A percentile compares a stretch with the other conserved stretches of the same genome.
These are phyloP conservation scores for Sporisorium exsertum DNA, from an alignment of 1,284 basidiomycete genomes.

Conservation along the genomic window DNA sequence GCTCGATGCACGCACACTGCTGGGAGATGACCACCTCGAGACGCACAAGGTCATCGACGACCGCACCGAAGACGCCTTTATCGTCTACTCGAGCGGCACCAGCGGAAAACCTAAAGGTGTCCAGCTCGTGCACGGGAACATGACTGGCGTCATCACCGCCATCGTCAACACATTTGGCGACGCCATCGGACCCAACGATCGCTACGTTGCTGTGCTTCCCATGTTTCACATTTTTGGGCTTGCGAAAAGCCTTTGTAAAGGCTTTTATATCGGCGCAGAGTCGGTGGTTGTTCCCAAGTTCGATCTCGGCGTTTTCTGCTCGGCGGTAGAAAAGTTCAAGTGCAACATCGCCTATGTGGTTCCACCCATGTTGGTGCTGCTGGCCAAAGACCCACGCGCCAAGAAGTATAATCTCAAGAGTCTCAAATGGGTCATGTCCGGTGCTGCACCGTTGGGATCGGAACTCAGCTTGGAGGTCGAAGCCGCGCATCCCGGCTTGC, in stretches of 20 bases:
- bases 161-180: conserved; percentile 33
- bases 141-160: conserved; percentile 52
- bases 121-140: conserved; percentile 63
- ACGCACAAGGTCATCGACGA: conserved; percentile 51
- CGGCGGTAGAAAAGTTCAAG: conserved; percentile 76
- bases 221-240: conserved; percentile 70
- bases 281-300: conserved; percentile 80
- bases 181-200: conserved; percentile 47
- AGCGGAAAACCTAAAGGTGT: conserved; percentile 67
- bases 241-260: conserved; percentile 76
- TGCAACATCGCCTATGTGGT: conserved; percentile 79
- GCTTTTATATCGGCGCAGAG: conserved; percentile 75
- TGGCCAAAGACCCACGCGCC: conserved; percentile 81
- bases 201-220: conserved; percentile 57
- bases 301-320: conserved; percentile 79
- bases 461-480: conserved; percentile 76
- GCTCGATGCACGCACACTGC: conserved; percentile 45
- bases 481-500: conserved; percentile 71
- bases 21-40: conserved; percentile 40
- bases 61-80: conserved; percentile 49
- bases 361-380: conserved; percentile 83
- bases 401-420: conserved; percentile 78
- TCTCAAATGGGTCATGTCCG: conserved; percentile 77
- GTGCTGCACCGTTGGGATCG: conserved; percentile 83
- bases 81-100: conserved; percentile 66